Evolutionary conservation across 176 grass and related monocot genomes (phyloP).

Genomic region (Aegilops umbellulata): DNA sequence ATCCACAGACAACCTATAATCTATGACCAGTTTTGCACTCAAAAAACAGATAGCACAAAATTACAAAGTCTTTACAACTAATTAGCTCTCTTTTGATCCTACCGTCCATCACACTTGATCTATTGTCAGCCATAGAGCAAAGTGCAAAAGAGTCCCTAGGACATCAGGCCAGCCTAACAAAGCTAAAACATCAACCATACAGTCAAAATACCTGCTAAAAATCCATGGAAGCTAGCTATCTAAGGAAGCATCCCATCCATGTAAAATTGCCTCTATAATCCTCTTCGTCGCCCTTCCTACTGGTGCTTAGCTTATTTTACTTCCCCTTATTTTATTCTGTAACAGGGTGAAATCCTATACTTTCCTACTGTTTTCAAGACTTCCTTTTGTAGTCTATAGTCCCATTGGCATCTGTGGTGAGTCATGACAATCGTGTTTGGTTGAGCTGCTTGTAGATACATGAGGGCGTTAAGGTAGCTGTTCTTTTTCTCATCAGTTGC

Average conservation of each 20-base stretch:
- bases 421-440: not conserved
- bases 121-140: not conserved
- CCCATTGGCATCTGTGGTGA: not conserved
- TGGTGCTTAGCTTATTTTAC: not conserved
- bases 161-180: not conserved
- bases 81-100: conserved; percentile 2
- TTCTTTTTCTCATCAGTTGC: not conserved
- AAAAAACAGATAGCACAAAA: conserved; percentile 1
- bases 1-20: not conserved
- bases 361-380: not conserved
- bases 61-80: not conserved
- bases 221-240: not conserved
- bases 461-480: not conserved
- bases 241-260: not conserved
- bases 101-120: not conserved
- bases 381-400: not conserved
- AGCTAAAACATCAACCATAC: not conserved
- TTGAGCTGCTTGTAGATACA: not conserved
- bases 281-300: not conserved
- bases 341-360: not conserved
- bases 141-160: not conserved
- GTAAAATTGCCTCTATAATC: not conserved
- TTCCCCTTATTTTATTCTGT: not conserved
- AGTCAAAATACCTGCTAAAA: not conserved
- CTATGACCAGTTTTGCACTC: not conserved